Percentiles rank a stretch among this genome's conserved stretches.
Conservation (phyloP, 768 basidiomycete genomes). For the Russula sp. region DNA sequence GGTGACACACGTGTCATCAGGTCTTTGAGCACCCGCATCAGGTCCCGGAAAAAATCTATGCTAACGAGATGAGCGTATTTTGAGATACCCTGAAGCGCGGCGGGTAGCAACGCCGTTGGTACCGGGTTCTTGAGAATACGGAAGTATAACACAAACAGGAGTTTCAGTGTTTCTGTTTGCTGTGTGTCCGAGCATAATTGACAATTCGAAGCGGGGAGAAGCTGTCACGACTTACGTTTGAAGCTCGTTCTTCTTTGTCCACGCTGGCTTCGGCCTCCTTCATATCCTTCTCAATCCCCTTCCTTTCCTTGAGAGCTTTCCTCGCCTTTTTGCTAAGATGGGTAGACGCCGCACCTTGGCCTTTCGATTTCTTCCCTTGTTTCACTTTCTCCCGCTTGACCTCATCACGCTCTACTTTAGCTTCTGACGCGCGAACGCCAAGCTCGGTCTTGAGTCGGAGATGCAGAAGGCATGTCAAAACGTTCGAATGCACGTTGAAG, state of each 20-base stretch:
- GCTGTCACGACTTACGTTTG: slow-evolving; percentile 51
- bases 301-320: slow-evolving; percentile 80
- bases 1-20: slow-evolving; percentile 52
- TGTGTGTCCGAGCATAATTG: slow-evolving; percentile 31
- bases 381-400: slow-evolving; percentile 28
- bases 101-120: slow-evolving; percentile 73
- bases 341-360: slow-evolving; percentile 42
- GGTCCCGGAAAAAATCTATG: slow-evolving; percentile 96
- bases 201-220: slow-evolving; percentile 6
- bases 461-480: slow-evolving; percentile 76
- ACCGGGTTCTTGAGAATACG: slow-evolving; percentile 83
- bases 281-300: slow-evolving; percentile 88
- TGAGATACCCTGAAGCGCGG: slow-evolving; percentile 87
- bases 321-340: slow-evolving; percentile 91
- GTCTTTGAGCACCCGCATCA: slow-evolving; percentile 78
- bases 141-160: slow-evolving; percentile 96
- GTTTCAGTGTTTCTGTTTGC: slow-evolving; percentile 98
- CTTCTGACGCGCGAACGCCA: slow-evolving; percentile 68
- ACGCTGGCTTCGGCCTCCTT: slow-evolving; percentile 92
- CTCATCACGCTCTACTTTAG: slow-evolving; percentile 52
- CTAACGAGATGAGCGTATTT: slow-evolving; percentile 96
- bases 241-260: slow-evolving; percentile 82
- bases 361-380: slow-evolving; percentile 37
- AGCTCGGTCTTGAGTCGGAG: slow-evolving; percentile 87
- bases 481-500: slow-evolving; percentile 86